phyloP scores from a whole-genome alignment of 257 asterid genomes.

The Nicotiana undulata region DNA sequence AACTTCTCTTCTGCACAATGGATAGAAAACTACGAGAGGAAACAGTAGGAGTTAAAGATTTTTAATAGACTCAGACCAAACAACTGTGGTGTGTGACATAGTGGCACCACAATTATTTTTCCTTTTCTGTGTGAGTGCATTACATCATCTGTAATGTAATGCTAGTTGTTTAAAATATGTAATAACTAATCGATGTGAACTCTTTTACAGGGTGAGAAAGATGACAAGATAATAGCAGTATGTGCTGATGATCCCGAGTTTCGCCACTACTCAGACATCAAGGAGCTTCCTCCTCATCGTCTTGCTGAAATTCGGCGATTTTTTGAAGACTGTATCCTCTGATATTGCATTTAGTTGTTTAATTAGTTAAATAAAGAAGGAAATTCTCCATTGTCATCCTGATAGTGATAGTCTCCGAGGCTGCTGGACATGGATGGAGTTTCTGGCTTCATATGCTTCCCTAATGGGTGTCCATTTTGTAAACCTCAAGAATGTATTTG shows the following conservation, averaged over 20 bases:
- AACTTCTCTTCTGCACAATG: background rate
- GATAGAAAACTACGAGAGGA: background rate
- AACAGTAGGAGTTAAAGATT: background rate
- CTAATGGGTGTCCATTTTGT: background rate
- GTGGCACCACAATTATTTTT: background rate
- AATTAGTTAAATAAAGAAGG: background rate
- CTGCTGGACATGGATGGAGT: background rate
- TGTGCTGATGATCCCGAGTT: conserved; percentile 91
- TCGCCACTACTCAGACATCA: conserved; percentile 65
- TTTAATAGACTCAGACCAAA: background rate
- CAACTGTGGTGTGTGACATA: background rate
- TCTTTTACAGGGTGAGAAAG: conserved; percentile 68
- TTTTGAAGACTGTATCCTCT: conserved; percentile 89
- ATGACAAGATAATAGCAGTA: conserved; percentile 88
- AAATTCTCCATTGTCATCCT: background rate
- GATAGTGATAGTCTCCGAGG: background rate
- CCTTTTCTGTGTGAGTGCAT: background rate
- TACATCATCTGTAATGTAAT: background rate
- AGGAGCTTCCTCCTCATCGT: conserved; percentile 79
- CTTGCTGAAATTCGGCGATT: conserved; percentile 94
- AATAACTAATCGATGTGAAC: background rate
- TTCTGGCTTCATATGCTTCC: background rate
- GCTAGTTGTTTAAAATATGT: background rate
- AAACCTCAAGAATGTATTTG: background rate
- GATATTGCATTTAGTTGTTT: background rate